A percentile compares a stretch with the other conserved stretches of the same genome.
These are phyloP conservation scores for Chamaecyparis obtusa DNA, from an alignment of 75 land plant species.

Conservation along the genomic window DNA sequence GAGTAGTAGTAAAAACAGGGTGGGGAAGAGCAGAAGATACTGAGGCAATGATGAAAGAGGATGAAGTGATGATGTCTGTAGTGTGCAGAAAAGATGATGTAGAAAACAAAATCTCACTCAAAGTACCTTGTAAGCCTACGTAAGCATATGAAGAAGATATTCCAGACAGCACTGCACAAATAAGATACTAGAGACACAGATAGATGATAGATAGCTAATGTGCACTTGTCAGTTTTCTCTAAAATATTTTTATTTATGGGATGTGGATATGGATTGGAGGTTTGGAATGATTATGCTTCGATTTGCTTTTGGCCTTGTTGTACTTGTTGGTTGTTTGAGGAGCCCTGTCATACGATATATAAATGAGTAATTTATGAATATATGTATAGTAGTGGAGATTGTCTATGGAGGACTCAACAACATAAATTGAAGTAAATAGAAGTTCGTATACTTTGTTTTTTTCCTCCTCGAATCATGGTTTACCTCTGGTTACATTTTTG, in stretches of 20 bases:
- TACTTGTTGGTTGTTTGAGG: background rate
- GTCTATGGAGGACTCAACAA: background rate
- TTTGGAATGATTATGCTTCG: conserved; percentile 6
- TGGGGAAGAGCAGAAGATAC: conserved; percentile 8
- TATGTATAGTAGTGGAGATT: background rate
- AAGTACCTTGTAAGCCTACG: conserved; percentile 11
- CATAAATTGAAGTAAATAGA: too few species aligned
- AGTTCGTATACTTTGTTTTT: too few species aligned
- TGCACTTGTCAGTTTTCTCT: conserved; percentile 4
- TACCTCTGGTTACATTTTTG: too few species aligned
- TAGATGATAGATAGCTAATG: conserved; percentile 11
- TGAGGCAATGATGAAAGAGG: conserved; percentile 10
- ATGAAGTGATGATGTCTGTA: conserved; percentile 10
- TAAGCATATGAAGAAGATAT: conserved; percentile 9
- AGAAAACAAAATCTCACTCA: conserved; percentile 16
- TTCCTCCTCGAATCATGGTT: too few species aligned
- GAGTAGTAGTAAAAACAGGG: background rate
- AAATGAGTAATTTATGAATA: background rate
- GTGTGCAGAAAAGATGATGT: conserved; percentile 10
- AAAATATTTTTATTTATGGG: background rate
- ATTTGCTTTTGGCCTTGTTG: conserved; percentile 5
- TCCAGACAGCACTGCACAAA: conserved; percentile 14
- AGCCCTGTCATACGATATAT: background rate
- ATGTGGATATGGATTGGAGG: conserved; percentile 13
- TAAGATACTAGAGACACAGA: conserved; percentile 10